Evolutionary conservation across 495 filamentous ascomycete species (phyloP), one percentile per base, ranked within the genome.

Genomic region (Extremus antarcticus): DNA sequence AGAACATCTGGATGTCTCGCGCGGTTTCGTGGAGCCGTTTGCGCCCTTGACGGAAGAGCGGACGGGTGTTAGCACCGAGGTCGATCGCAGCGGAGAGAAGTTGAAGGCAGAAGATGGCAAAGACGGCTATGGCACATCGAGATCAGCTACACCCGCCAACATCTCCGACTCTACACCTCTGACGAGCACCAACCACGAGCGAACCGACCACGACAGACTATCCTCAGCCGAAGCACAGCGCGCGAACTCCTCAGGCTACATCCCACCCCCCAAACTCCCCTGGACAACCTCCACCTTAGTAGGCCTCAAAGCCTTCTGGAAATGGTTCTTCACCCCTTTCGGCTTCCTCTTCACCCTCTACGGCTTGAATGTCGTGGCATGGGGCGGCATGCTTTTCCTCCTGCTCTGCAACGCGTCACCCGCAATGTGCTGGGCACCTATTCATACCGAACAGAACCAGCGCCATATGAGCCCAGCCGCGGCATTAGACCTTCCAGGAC

Each of bases 371-470:
- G 76, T 92, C 1, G 74, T 94, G 3, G 88, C 87, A 9, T 95
- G 89, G 88, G 89, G 89, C 50, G 86, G 82, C 35, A 94, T 95
- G 89, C 73, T 94, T 19, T 90, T 95, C 72, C 74, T 94, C 17
- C 77, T 95, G 9, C 75, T 94, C 51, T 80, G 77, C 68, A 83
- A 85, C 61, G 88, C 84, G 13, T 75, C 79, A 0, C 83, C 87
- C 0, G 81, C 81, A 57, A 91, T 92, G 88, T 92, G 88, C 71
- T 57, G 55, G 51, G 43, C 54, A 3, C 55, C 54, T 3, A 74
- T 75, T 46, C 84, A 81, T 3, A 75, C 63, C 10, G 38, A 25
- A 25, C 38, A 54, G 16, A 55, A 29, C 22, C 13, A 29, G 22
- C 29, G 7, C 4, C 54, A 54, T 3, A 10, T 25, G 7, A 35